A percentile compares a stretch with the other conserved stretches of the same genome.
Evolutionary conservation across 805 yeast species (phyloP).

Genomic region (Komagataella pastoris): DNA sequence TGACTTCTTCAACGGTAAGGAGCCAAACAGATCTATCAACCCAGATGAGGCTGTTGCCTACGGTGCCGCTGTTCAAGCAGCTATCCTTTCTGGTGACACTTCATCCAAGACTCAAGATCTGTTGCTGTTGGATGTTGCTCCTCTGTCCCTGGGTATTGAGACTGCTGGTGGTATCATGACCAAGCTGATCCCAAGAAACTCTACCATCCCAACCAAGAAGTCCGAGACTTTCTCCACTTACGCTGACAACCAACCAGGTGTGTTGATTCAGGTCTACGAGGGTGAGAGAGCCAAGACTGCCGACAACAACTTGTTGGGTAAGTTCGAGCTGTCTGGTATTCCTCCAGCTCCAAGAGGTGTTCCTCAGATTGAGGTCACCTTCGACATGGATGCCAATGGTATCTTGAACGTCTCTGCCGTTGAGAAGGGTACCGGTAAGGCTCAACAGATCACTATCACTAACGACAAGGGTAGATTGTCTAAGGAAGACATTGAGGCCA

Average conservation of each 20-base stretch:
- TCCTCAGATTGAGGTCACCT: conserved; percentile 98
- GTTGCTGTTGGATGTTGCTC: conserved; percentile 92
- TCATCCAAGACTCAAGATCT: conserved; percentile 91
- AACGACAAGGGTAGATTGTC: conserved; percentile 42
- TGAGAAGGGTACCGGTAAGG: conserved; percentile 40
- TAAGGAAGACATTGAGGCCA: conserved; percentile 49
- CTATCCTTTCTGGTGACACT: conserved; percentile 88
- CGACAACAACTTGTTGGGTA: conserved; percentile 96
- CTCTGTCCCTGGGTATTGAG: conserved; percentile 98
- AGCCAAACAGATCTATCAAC: conserved; percentile 91
- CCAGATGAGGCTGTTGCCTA: conserved; percentile 99
- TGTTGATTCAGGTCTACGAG: conserved; percentile 97
- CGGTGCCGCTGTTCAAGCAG: conserved; percentile 99
- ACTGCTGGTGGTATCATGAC: conserved; percentile 98
- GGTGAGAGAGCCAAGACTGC: conserved; percentile 99
- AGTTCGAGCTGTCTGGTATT: conserved; percentile 94
- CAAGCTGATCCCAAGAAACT: conserved; percentile 98
- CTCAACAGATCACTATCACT: conserved; percentile 35
- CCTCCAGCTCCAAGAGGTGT: conserved; percentile 99
- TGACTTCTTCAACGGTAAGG: conserved; percentile 95
- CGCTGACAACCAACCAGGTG: conserved; percentile 97
- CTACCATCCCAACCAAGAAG: conserved; percentile 98
- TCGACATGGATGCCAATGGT: conserved; percentile 99
- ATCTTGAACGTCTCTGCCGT: conserved; percentile 97
- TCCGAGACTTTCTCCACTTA: conserved; percentile 98